Evolutionary conservation across 768 basidiomycete species (phyloP), one percentile per base, ranked within the genome.

Genomic region (Tulasnella sp.): DNA sequence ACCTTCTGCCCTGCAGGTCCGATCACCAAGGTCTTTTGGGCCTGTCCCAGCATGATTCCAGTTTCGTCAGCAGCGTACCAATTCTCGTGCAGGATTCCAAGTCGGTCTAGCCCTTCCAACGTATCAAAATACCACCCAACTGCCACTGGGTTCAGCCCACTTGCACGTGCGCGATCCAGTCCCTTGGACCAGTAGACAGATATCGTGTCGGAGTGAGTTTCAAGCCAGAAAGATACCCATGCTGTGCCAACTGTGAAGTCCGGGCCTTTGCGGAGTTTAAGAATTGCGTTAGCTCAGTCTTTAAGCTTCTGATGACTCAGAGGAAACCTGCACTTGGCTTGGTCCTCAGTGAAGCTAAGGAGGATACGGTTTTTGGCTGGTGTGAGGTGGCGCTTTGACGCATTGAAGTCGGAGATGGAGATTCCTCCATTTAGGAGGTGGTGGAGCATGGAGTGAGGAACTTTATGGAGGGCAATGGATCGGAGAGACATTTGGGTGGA

Each of bases 251-350:
- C 74, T 2, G 23, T 37, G 18, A 57, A 61, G 26, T 23, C 5
- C 5, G 42, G 55, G 35, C 73, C 51, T 18, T 73, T 75, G 11
- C 72, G 61, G 35, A 75, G 72, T 16, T 70, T 70, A 20, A 77
- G 74, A 39, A 81, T 80, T 20, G 51, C 69, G 79, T 87, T 82
- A 44, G 84, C 85, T 80, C 83, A 80, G 79, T 85, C 84, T 74
- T 83, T 83, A 3, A 87, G 77, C 13, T 81, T 74, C 26, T 73
- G 40, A 74, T 86, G 85, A 51, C 74, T 84, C 10, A 85, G 81
- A 20, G 85, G 85, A 79, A 86, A 86, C 13, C 85, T 85, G 15
- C 82, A 80, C 29, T 81, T 71, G 15, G 84, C 85, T 78, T 42
- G 51, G 18, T 74, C 73, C 11, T 70, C 29, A 23, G 18, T 44